A percentile compares a stretch with the other conserved stretches of the same genome.
phyloP scores from a whole-genome alignment of 352 stramenopile genomes.

The Peronospora farinosa region DNA sequence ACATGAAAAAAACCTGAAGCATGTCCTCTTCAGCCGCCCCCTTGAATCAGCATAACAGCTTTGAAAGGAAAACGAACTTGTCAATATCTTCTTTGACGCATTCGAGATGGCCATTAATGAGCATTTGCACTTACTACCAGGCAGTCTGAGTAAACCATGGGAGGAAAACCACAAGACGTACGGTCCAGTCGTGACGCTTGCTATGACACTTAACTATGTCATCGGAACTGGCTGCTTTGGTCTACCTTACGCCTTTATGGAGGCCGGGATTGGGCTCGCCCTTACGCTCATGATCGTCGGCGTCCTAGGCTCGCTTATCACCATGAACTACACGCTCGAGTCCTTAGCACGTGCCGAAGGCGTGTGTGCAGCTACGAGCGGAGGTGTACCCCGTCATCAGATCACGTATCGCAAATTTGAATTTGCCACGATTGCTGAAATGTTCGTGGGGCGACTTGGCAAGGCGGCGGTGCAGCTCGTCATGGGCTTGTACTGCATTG shows the following conservation, averaged over 20 bases:
- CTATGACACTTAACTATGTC: slow-evolving; percentile 84
- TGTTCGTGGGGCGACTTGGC: slow-evolving; percentile 72
- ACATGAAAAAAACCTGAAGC: too few relatives aligned
- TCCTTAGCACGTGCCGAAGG: slow-evolving; percentile 71
- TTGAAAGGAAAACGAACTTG: slow-evolving; percentile 4
- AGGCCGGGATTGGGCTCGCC: slow-evolving; percentile 59
- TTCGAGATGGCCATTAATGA: slow-evolving; percentile 21
- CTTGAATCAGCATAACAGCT: slow-evolving; percentile 2
- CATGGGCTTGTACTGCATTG: slow-evolving; percentile 70
- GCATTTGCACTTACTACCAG: slow-evolving; percentile 20
- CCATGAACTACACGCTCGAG: slow-evolving; percentile 87
- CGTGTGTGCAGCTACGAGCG: slow-evolving; percentile 49
- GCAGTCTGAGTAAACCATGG: slow-evolving; percentile 25
- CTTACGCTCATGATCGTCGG: slow-evolving; percentile 55
- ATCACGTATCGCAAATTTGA: slow-evolving; percentile 86
- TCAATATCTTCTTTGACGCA: background rate
- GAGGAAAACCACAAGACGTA: slow-evolving; percentile 54
- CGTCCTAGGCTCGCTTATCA: slow-evolving; percentile 57
- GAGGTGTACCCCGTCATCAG: slow-evolving; percentile 47
- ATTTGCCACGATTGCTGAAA: slow-evolving; percentile 73
- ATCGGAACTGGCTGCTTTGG: slow-evolving; percentile 85
- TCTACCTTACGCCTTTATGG: slow-evolving; percentile 70
- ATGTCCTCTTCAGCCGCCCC: background rate
- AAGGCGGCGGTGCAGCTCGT: slow-evolving; percentile 62
- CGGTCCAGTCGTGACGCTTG: slow-evolving; percentile 54